Evolutionary conservation across 2,329 filamentous ascomycete genomes (phyloP), one percentile per base, ranked within the genome.

Genomic region (Aspergillus transmontanensis): DNA sequence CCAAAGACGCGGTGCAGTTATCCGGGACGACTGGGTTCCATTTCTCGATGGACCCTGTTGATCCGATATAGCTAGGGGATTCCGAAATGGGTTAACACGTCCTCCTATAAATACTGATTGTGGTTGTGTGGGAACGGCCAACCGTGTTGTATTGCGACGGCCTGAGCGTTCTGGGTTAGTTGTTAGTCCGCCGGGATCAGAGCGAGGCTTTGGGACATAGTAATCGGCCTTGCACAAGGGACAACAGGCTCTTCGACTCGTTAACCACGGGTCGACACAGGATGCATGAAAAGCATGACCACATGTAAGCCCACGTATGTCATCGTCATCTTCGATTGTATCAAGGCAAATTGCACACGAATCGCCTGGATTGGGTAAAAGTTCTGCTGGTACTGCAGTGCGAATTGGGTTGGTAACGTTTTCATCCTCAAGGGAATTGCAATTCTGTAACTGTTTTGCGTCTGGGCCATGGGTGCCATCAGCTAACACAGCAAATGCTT

Each of bases 151-250:
- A 50, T 60, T 62, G 64, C 69, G 74, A 66, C 73, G 76, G 50
- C 71, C 70, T 59, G 70, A 63, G 14, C 77, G 74, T 56, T 76
- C 79, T 57, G 66, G 64, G 46, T 71, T 71, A 46, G 72, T 57
- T 12, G 65, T 57, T 21, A 66, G 57, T 53, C 75, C 76, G 50
- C 68, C 62, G 58, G 80, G 83, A 65, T 89, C 87, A 3, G 91
- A 84, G 19, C 93, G 90, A 57, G 93, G 92, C 80, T 98, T 98
- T 0, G 95, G 94, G 3, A 93, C 90, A 77, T 96, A 98, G 78
- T 98, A 99, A 75, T 99, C 95, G 46, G 94, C 92, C 81, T 99
- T 99, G 84, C 95, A 99, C 7, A 99, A 88, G 6, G 95, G 95
- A 76, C 95, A 99, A 82, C 94, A 98, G 30, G 95, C 95, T 68